These are phyloP conservation scores for Cryomyces antarcticus DNA, from an alignment of 495 filamentous ascomycete genomes.

Conservation along the genomic window DNA sequence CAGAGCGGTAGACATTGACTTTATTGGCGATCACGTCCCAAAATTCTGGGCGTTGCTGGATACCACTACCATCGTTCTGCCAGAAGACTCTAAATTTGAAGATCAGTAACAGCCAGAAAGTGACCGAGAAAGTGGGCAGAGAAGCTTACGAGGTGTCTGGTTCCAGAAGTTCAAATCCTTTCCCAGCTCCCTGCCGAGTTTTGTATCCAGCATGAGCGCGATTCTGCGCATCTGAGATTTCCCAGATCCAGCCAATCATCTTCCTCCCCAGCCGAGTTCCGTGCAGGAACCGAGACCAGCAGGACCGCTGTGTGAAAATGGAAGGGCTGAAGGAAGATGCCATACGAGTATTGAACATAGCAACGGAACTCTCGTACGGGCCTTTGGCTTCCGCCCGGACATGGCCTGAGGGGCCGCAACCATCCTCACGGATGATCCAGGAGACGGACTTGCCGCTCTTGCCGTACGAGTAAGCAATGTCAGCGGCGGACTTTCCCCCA, in stretches of 20 bases:
- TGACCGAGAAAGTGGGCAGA: no score
- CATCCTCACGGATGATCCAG: conserved; percentile 23
- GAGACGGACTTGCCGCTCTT: conserved; percentile 20
- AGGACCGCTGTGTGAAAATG: conserved; percentile 8
- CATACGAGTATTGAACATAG: conserved; percentile 3
- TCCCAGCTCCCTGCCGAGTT: conserved; percentile 5
- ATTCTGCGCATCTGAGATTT: not conserved
- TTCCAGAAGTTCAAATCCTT: conserved; percentile 17
- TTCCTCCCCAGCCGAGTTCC: conserved; percentile 11
- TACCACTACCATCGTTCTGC: conserved; percentile 18
- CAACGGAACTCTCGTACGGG: conserved; percentile 15
- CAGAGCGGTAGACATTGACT: conserved; percentile 18
- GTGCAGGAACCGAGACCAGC: conserved; percentile 17
- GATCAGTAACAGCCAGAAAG: no score
- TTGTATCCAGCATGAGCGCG: conserved; percentile 8
- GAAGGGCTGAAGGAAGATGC: conserved; percentile 5
- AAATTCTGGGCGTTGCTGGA: conserved; percentile 20
- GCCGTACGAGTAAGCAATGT: conserved; percentile 22
- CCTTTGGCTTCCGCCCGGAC: conserved; percentile 9
- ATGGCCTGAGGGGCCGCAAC: conserved; percentile 16
- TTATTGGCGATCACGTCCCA: conserved; percentile 21
- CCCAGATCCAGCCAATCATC: conserved; percentile 12
- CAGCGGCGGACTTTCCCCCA: conserved; percentile 24
- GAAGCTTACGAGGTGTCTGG: conserved; percentile 12
- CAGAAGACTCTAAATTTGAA: conserved; percentile 24